Percentiles rank a stretch among this genome's conserved stretches.
Conservation (phyloP, 2,329 filamentous ascomycete genomes). For the Alternaria solani region DNA sequence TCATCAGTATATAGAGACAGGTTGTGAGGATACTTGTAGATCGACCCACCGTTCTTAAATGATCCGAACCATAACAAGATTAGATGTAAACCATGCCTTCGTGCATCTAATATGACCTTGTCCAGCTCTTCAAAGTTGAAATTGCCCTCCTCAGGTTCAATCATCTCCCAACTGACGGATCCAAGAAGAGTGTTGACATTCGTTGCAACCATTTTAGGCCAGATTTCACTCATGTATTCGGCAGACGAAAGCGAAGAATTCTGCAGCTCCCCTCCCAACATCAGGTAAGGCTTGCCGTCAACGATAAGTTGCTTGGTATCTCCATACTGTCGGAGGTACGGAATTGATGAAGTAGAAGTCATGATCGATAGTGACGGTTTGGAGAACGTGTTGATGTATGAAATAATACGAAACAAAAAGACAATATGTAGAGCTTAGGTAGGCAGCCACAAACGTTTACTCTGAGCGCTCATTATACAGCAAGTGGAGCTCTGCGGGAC, state of each 20-base stretch:
- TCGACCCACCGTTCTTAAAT: slow-evolving; percentile 55
- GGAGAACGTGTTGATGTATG: neutral
- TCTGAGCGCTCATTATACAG: neutral
- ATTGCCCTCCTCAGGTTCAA: slow-evolving; percentile 55
- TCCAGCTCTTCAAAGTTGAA: slow-evolving; percentile 57
- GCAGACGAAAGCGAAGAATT: slow-evolving; percentile 58
- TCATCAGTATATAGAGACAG: neutral
- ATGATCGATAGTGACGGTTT: neutral
- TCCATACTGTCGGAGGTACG: slow-evolving; percentile 32
- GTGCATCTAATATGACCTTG: slow-evolving; percentile 49
- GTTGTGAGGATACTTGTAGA: neutral
- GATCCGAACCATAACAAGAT: slow-evolving; percentile 59
- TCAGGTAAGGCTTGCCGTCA: slow-evolving; percentile 56
- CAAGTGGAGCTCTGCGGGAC: neutral
- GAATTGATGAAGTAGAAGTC: slow-evolving; percentile 20
- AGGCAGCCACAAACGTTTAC: neutral
- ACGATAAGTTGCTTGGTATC: slow-evolving; percentile 52
- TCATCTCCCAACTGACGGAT: slow-evolving; percentile 57
- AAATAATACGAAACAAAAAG: neutral
- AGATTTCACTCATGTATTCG: slow-evolving; percentile 55
- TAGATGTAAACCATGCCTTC: slow-evolving; percentile 50
- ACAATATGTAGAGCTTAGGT: neutral
- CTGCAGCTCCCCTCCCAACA: slow-evolving; percentile 57
- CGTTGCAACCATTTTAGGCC: slow-evolving; percentile 53
- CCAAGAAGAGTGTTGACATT: slow-evolving; percentile 58